Evolutionary conservation across 495 filamentous ascomycete genomes (phyloP), one percentile per base, ranked within the genome.

Genomic region (Thozetella sp.): DNA sequence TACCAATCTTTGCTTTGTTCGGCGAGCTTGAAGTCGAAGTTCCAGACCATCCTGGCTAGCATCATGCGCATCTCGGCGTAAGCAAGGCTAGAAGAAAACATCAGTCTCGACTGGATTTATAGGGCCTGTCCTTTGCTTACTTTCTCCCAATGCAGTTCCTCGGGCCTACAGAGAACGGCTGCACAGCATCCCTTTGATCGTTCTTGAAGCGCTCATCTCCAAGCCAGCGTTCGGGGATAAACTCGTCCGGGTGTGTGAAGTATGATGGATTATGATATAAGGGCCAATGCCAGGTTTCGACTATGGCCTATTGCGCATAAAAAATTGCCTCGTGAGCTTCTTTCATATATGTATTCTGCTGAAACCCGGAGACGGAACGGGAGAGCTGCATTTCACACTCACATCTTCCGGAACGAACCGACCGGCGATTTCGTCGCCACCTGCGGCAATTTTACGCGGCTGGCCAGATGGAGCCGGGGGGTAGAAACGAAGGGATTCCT

Each of bases 211-310:
- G 76, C 55, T 83, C 82, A 79, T 85, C 87, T 26, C 93, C 90
- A 15, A 95, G 66, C 64, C 91, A 96, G 37, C 80, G 76, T 64
- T 91, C 91, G 25, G 81, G 83, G 71, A 91, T 95, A 61, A 97
- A 96, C 2, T 90, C 88, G 3, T 76, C 79, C 40, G 77, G 66
- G 59, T 90, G 87, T 27, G 95, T 69, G 22, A 71, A 68, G 66
- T 84, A 83, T 62, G 84, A 88, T 15, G 88, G 84, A 56, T 94
- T 85, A 95, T 80, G 56, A 73, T 67, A 71, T 92, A 89, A 55
- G 93, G 82, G 71, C 89, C 37, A 34, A 62, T 30, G 30, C 54
- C 53, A 2, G 57, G 48, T 30, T 54, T 48, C 23, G 51, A 48
- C 22, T 46, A 30, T 4, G 37, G 51, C 15, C n/a, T n/a, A n/a